Evolutionary conservation across 805 yeast genomes (phyloP).

Genomic region (Nakazawaea ishiwadae): DNA sequence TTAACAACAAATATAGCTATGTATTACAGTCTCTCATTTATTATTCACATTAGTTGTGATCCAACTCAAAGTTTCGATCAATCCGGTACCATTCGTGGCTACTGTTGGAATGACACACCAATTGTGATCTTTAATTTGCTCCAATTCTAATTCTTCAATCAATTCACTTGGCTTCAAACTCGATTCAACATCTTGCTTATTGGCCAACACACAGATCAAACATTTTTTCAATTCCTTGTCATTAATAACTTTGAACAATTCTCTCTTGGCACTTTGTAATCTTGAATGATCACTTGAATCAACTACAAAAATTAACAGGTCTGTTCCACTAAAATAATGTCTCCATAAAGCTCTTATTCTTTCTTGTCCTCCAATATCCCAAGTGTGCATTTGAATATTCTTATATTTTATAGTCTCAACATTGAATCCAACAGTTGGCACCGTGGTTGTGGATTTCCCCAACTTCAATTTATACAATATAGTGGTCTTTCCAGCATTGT

Average conservation of each 20-base stretch:
- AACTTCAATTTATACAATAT: constrained; percentile 78
- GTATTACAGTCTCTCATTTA: not conserved
- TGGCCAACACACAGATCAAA: constrained; percentile 78
- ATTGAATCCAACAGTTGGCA: constrained; percentile 93
- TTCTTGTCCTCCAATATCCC: constrained; percentile 98
- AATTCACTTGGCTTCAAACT: constrained; percentile 77
- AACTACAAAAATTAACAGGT: constrained; percentile 86
- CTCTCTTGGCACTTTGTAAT: constrained; percentile 72
- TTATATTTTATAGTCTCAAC: constrained; percentile 82
- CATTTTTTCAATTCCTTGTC: constrained; percentile 84
- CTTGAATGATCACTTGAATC: constrained; percentile 75
- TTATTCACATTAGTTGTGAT: constrained; percentile 55
- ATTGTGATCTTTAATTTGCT: constrained; percentile 56
- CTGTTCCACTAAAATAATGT: constrained; percentile 90
- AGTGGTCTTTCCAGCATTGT: constrained; percentile 90
- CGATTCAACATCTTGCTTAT: constrained; percentile 74
- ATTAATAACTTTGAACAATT: constrained; percentile 68
- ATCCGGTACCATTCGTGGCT: constrained; percentile 86
- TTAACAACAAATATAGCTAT: no score
- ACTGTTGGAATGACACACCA: constrained; percentile 93
- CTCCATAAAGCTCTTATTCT: constrained; percentile 91
- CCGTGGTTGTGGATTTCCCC: constrained; percentile 72
- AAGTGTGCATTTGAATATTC: constrained; percentile 78
- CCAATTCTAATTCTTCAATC: constrained; percentile 65
- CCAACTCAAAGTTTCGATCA: constrained; percentile 87